Percentiles rank a stretch among this genome's conserved stretches.
Conservation (phyloP, 805 yeast species). For the Starmerella bacillaris region DNA sequence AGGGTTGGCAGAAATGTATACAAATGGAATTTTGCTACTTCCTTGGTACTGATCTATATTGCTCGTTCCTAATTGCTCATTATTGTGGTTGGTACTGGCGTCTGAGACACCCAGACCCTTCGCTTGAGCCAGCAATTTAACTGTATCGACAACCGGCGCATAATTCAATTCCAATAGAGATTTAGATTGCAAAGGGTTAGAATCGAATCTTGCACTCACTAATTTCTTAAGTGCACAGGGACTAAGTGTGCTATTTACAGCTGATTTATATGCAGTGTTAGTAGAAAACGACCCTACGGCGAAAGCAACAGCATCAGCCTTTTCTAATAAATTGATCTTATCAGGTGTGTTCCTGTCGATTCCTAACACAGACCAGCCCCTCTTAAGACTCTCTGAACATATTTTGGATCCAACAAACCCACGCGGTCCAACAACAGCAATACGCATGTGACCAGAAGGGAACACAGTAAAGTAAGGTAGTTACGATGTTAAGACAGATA, state of each 20-base stretch:
- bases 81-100: no score
- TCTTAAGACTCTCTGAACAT: slow-evolving; percentile 5
- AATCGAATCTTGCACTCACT: not conserved
- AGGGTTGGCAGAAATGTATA: slow-evolving; percentile 65
- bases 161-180: not conserved
- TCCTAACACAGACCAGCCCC: slow-evolving; percentile 35
- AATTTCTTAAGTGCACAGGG: slow-evolving; percentile 5
- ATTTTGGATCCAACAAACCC: slow-evolving; percentile 56
- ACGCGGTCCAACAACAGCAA: slow-evolving; percentile 70
- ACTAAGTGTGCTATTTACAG: slow-evolving; percentile 16
- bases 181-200: not conserved
- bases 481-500: no score
- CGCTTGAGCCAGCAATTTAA: not conserved
- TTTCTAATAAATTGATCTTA: slow-evolving; percentile 31
- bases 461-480: no score
- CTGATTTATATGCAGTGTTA: slow-evolving; percentile 44
- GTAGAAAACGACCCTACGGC: slow-evolving; percentile 64
- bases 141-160: no score
- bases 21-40: slow-evolving; percentile 27
- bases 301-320: slow-evolving; percentile 57
- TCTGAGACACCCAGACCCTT: no score
- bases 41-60: not conserved
- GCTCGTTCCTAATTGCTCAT: no score
- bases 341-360: slow-evolving; percentile 26
- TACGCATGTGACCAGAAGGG: slow-evolving; percentile 20